A percentile compares a stretch with the other conserved stretches of the same genome.
phyloP scores from a whole-genome alignment of 2,329 filamentous ascomycete genomes.

The Lachnellula occidentalis region DNA sequence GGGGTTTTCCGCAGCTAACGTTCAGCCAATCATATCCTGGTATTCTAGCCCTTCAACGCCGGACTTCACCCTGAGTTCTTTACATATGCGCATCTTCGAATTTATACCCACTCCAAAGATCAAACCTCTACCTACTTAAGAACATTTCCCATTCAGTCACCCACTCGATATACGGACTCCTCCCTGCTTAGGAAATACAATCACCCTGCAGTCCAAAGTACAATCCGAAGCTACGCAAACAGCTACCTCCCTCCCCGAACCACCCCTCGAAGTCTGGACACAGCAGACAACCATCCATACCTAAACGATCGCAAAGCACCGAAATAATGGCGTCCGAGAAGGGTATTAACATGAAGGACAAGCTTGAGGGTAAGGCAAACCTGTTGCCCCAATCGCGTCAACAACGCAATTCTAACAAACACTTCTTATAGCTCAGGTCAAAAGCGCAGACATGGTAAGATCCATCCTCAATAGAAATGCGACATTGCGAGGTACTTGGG shows the following conservation, averaged over 20 bases:
- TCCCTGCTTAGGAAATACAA: too few relatives aligned
- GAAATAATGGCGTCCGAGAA: slow-evolving; percentile 27
- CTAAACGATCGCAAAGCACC: background rate
- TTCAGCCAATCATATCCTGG: too few relatives aligned
- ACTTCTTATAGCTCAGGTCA: slow-evolving; percentile 70
- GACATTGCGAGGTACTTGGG: background rate
- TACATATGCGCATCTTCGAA: too few relatives aligned
- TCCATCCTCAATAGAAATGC: background rate
- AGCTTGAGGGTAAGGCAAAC: slow-evolving; percentile 28
- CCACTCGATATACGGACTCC: too few relatives aligned
- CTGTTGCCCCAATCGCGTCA: background rate
- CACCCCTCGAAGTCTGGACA: background rate
- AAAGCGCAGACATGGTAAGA: slow-evolving; percentile 95
- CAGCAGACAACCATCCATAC: background rate
- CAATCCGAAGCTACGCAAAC: background rate
- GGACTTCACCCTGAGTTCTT: too few relatives aligned
- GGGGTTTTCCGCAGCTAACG: too few relatives aligned
- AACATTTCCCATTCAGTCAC: too few relatives aligned
- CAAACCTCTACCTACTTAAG: too few relatives aligned
- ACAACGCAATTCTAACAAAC: slow-evolving; percentile 11
- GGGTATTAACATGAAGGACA: slow-evolving; percentile 21
- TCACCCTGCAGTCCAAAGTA: background rate
- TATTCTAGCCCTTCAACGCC: too few relatives aligned
- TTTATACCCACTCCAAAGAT: too few relatives aligned
- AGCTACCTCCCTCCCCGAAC: background rate